Percentiles rank a stretch among this genome's conserved stretches.
Conservation (phyloP, 306 rosid genomes). For the Quercus parvula region DNA sequence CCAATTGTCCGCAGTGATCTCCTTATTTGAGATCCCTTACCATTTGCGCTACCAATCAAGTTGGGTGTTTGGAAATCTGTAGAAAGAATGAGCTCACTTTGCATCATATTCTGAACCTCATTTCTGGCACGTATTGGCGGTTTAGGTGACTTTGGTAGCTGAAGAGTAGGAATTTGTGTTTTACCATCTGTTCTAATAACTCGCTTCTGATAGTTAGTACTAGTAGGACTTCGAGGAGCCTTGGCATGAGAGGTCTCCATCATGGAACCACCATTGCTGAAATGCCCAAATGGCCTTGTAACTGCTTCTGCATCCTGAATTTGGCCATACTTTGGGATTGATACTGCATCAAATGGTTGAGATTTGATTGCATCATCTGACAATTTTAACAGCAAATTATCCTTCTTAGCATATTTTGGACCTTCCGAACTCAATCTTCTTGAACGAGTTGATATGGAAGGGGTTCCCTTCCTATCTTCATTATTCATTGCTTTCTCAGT, state of each 20-base stretch:
- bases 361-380: constrained; percentile 37
- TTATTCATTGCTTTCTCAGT: constrained; percentile 32
- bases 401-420: constrained; percentile 56
- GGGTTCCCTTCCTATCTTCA: constrained; percentile 43
- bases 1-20: constrained; percentile 88
- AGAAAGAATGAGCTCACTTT: constrained; percentile 23
- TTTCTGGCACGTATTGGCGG: constrained; percentile 27
- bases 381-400: constrained; percentile 27
- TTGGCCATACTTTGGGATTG: constrained; percentile 23
- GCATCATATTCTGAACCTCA: constrained; percentile 30
- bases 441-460: constrained; percentile 39
- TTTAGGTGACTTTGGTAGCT: constrained; percentile 65
- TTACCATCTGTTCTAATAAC: constrained; percentile 30
- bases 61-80: constrained; percentile 46
- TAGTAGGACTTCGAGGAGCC: constrained; percentile 63
- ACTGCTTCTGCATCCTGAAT: constrained; percentile 39
- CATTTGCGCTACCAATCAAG: constrained; percentile 38
- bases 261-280: constrained; percentile 31
- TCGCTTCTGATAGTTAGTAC: constrained; percentile 39
- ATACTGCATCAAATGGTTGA: constrained; percentile 28
- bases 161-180: constrained; percentile 44
- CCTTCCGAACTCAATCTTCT: constrained; percentile 89
- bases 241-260: constrained; percentile 8
- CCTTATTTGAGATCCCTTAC: constrained; percentile 81
- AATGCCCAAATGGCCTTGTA: constrained; percentile 37